These are phyloP conservation scores for Amanita thiersii DNA, from an alignment of 768 basidiomycete genomes.

Conservation along the genomic window DNA sequence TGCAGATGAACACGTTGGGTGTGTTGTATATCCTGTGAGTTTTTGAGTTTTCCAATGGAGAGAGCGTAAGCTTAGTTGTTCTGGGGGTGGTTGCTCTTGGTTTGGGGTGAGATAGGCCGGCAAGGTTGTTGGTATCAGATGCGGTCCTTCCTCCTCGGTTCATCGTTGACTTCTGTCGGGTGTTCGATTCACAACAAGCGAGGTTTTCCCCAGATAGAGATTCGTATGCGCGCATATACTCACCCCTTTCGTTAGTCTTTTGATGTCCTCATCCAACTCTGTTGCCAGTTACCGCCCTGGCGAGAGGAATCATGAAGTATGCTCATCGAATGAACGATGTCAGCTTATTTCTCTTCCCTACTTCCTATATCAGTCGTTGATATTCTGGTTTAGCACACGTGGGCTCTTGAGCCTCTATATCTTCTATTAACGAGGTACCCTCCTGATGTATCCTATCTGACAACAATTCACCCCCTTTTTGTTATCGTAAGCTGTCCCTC, in stretches of 20 bases:
- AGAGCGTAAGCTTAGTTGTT: too few species aligned
- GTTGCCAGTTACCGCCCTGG: constrained; percentile 51
- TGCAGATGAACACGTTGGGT: constrained; percentile 50
- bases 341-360: constrained; percentile 14
- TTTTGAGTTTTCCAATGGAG: too few species aligned
- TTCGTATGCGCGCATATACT: constrained; percentile 16
- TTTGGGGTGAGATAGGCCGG: constrained; percentile 34
- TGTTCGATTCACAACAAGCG: constrained; percentile 58
- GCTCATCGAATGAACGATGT: constrained; percentile 47
- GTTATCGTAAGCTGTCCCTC: too few species aligned
- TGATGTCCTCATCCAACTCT: neutral
- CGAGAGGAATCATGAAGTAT: constrained; percentile 48
- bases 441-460: constrained; percentile 48
- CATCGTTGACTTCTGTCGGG: constrained; percentile 50
- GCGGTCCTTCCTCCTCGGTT: constrained; percentile 32
- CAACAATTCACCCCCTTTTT: constrained; percentile 68
- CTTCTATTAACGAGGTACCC: constrained; percentile 58
- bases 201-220: constrained; percentile 64
- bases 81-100: too few species aligned
- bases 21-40: constrained; percentile 70
- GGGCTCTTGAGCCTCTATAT: constrained; percentile 50
- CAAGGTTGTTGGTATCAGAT: constrained; percentile 38
- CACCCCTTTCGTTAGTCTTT: neutral
- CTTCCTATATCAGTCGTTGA: neutral
- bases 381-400: constrained; percentile 18